Evolutionary conservation across 495 filamentous ascomycete genomes (phyloP).

Genomic region (Neurospora africana): DNA sequence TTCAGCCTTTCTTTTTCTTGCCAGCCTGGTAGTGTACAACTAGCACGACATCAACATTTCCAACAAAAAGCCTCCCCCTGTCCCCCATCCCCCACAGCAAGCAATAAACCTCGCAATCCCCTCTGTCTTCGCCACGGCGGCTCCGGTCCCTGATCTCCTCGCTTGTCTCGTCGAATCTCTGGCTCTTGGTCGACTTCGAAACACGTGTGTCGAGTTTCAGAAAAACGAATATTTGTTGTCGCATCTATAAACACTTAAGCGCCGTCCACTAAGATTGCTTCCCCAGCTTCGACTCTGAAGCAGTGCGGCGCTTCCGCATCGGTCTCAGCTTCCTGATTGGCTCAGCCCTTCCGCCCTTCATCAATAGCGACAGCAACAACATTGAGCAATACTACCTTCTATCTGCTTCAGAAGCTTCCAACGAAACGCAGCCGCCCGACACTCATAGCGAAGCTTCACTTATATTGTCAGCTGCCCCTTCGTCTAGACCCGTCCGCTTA

Average conservation of each 20-base stretch:
- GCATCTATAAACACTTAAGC: slow-evolving; percentile 22
- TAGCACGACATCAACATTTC: not conserved
- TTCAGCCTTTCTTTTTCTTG: not conserved
- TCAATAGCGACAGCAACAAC: slow-evolving; percentile 4
- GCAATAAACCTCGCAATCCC: not conserved
- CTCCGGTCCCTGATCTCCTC: not conserved
- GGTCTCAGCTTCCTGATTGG: slow-evolving; percentile 19
- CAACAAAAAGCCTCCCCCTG: not conserved
- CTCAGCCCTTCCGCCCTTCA: slow-evolving; percentile 10
- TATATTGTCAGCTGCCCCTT: slow-evolving; percentile 16
- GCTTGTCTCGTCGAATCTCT: slow-evolving; percentile 1
- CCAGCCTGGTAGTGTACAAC: not conserved
- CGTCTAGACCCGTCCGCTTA: slow-evolving; percentile 11
- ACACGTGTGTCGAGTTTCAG: not conserved
- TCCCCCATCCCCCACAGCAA: not conserved
- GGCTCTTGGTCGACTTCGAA: not conserved
- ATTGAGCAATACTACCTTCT: slow-evolving; percentile 3
- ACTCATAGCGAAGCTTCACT: not conserved
- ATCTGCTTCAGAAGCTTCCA: not conserved
- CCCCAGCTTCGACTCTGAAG: slow-evolving; percentile 4
- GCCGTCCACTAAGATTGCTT: slow-evolving; percentile 20
- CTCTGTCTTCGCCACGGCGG: not conserved
- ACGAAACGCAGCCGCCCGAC: slow-evolving; percentile 8
- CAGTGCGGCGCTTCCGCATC: slow-evolving; percentile 27
- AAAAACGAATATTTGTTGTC: slow-evolving; percentile 14